Evolutionary conservation across 306 rosid species (phyloP), one percentile per base, ranked within the genome.

Genomic region (Prunus padus): DNA sequence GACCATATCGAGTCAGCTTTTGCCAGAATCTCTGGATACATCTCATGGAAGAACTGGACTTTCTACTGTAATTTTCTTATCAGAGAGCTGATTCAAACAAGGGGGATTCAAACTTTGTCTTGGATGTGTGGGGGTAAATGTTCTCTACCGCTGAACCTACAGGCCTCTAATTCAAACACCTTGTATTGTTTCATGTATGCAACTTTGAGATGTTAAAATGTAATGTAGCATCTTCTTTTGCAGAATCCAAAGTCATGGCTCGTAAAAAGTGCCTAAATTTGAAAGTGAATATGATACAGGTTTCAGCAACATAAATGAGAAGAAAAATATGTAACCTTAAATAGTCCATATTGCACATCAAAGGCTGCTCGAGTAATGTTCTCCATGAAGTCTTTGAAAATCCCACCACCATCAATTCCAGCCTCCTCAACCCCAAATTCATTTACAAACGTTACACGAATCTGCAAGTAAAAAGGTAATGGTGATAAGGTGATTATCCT

Each of bases 381-480:
- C 84, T 95, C 99, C 99, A 95, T 95, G 82, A 95, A 95, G 87
- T 95, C 99, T 83, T 95, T 95, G 82, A 95, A 95, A 79, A 95
- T 95, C 74, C 99, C 99, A 68, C 99, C 97, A 40, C 99, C 99
- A 80, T 95, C 99, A 71, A 95, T 92, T 76, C 99, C 99, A 73
- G 97, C 99, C 85, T 95, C 99, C 88, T 95, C 99, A 79, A 92
- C 99, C 74, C 99, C 99, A 88, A 92, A 89, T 78, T 95, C 99
- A 82, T 95, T 95, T 80, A 95, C 90, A 84, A 95, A 95, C 15
- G 96, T 79, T 62, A 95, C 99, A 42, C 99, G 99, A 74, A 95
- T 87, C 99, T 95, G 87, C 65, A 88, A 67, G 37, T 31, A 78
- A 73, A 69, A 40, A 77, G 23, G 9, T 19, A 61, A 62, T 42